Evolutionary conservation across 169 alveolate species (phyloP).

Genomic region (Babesia microti): DNA sequence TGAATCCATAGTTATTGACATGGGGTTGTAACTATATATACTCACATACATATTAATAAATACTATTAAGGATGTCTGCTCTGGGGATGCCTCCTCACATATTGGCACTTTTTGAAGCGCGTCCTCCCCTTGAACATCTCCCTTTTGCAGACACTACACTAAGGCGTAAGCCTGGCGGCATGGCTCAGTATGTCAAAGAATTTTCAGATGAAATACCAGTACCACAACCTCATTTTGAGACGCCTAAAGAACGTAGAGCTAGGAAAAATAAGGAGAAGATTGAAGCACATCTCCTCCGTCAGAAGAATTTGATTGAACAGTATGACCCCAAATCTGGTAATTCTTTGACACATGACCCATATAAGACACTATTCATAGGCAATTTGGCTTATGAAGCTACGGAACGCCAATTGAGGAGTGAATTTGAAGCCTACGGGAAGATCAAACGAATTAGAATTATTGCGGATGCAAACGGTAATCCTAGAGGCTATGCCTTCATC

Average conservation of each 20-base stretch:
- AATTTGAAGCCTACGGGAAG: constrained; percentile 86
- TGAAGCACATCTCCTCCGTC: constrained; percentile 25
- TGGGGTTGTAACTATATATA: no score
- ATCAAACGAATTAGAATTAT: constrained; percentile 70
- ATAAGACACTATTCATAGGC: constrained; percentile 86
- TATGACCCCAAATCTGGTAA: constrained; percentile 50
- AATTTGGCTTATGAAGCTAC: constrained; percentile 81
- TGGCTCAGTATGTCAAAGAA: constrained; percentile 35
- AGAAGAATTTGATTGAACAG: constrained; percentile 18
- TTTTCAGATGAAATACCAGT: constrained; percentile 44
- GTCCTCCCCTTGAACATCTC: constrained; percentile 53
- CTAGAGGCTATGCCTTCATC: constrained; percentile 90
- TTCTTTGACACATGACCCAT: constrained; percentile 76
- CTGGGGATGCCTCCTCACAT: constrained; percentile 70
- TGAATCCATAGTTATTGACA: no score
- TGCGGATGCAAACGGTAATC: constrained; percentile 74
- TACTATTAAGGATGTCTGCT: constrained; percentile 67
- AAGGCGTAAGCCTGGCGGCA: constrained; percentile 41
- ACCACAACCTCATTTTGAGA: constrained; percentile 55
- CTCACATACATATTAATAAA: no score
- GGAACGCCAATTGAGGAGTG: constrained; percentile 78
- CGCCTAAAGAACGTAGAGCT: constrained; percentile 49
- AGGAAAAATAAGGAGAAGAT: constrained; percentile 38
- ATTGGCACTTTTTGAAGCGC: constrained; percentile 59
- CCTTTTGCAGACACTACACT: constrained; percentile 34